Percentiles rank a stretch among this genome's conserved stretches.
Evolutionary conservation across 805 yeast genomes (phyloP).

Genomic region (Pichia paraexigua): DNA sequence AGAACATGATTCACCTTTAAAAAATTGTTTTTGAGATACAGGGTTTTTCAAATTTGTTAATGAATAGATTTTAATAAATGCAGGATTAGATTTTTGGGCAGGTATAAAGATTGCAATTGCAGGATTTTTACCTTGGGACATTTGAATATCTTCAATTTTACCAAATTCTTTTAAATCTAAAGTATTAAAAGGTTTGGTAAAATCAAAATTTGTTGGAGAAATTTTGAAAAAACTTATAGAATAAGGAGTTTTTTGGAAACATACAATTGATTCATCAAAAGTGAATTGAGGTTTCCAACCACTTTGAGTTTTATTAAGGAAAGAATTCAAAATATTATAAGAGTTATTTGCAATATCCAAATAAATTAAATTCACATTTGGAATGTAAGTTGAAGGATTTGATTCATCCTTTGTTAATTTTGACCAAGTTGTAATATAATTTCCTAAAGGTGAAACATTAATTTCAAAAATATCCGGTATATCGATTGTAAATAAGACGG

Average conservation of each 20-base stretch:
- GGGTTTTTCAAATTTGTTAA: slow-evolving; percentile 71
- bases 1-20: slow-evolving; percentile 91
- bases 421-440: slow-evolving; percentile 80
- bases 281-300: slow-evolving; percentile 94
- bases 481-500: slow-evolving; percentile 39
- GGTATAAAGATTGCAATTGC: slow-evolving; percentile 87
- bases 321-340: slow-evolving; percentile 33
- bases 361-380: slow-evolving; percentile 75
- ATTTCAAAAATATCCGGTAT: slow-evolving; percentile 69
- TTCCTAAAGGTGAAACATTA: slow-evolving; percentile 83
- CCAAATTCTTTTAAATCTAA: slow-evolving; percentile 49
- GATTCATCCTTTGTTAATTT: slow-evolving; percentile 61
- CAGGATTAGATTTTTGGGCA: slow-evolving; percentile 82
- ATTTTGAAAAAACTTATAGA: slow-evolving; percentile 63
- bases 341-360: slow-evolving; percentile 26
- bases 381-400: slow-evolving; percentile 64
- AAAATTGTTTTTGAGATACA: slow-evolving; percentile 77
- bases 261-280: slow-evolving; percentile 65
- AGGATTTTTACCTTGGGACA: slow-evolving; percentile 85
- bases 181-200: slow-evolving; percentile 47
- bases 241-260: slow-evolving; percentile 41
- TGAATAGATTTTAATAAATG: slow-evolving; percentile 75
- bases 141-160: slow-evolving; percentile 41
- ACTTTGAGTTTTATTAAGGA: slow-evolving; percentile 72
- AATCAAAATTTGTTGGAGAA: slow-evolving; percentile 28